Evolutionary conservation across 768 basidiomycete species (phyloP).

Genomic region (Kwoniella shandongensis): DNA sequence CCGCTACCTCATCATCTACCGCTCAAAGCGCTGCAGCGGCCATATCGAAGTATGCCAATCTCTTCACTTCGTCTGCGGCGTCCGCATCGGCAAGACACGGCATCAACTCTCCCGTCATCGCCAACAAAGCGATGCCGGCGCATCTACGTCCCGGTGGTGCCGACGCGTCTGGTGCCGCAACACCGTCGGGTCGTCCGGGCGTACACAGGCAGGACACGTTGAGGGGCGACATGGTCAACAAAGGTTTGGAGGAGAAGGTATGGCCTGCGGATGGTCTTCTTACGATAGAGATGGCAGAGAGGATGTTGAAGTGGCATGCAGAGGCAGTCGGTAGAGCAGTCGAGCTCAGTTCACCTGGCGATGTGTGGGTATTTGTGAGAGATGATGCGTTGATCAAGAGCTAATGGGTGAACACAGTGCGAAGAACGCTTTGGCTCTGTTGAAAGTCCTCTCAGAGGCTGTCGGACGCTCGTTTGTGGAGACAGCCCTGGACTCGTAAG

Average conservation of each 20-base stretch:
- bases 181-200: conserved; percentile 19
- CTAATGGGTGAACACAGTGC: conserved; percentile 59
- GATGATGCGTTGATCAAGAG: neutral
- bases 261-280: conserved; percentile 80
- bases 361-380: conserved; percentile 66
- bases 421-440: conserved; percentile 80
- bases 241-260: conserved; percentile 64
- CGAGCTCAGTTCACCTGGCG: conserved; percentile 75
- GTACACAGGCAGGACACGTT: conserved; percentile 26
- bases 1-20: conserved; percentile 39
- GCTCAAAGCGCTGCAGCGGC: conserved; percentile 70
- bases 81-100: conserved; percentile 17
- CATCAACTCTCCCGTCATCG: conserved; percentile 11
- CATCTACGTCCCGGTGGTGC: neutral
- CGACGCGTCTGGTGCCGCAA: conserved; percentile 12
- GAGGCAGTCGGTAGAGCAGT: conserved; percentile 93
- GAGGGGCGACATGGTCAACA: conserved; percentile 29
- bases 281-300: conserved; percentile 73
- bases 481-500: conserved; percentile 87
- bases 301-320: conserved; percentile 95
- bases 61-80: conserved; percentile 36
- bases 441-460: conserved; percentile 81
- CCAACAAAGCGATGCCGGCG: neutral
- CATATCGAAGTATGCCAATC: conserved; percentile 85
- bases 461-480: conserved; percentile 82